Evolutionary conservation across 495 filamentous ascomycete genomes (phyloP), one percentile per base, ranked within the genome.

Genomic region (Aspergillus homomorphus): DNA sequence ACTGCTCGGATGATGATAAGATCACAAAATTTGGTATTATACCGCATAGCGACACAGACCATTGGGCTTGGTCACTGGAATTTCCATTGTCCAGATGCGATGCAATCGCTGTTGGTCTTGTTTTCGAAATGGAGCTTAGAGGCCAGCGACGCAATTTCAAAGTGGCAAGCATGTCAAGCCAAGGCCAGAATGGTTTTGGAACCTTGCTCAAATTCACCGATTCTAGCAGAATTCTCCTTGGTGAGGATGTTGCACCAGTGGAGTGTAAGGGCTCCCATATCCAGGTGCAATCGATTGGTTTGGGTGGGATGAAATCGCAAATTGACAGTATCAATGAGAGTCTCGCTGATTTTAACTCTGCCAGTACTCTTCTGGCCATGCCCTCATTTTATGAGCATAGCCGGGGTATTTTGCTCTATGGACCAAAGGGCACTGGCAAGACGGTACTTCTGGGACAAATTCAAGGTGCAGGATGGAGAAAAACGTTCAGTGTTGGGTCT

Each of bases 391-490:
- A 74, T 53, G 72, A 73, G 51, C 66, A 71, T 60, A 70, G 72
- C 60, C 71, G 81, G 42, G 80, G 85, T 28, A 82, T 94, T 49
- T 74, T 96, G 58, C 77, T 98, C 45, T 84, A 94, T 74, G 91
- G 94, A 45, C 83, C 89, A 51, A 84, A 89, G 62, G 88, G 94
- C 58, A 94, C 88, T 0, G 92, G 92, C 2, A 96, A 95, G 69
- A 86, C 84, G 16, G 74, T 87, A 57, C 74, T 96, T 15, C 71
- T 96, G 2, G 66, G 84, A 24, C 80, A 82, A 52, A 80, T 95
- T n/a, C 79, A 82, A 19, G 71, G 73, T n/a, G 81, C 84, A 9
- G 80, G 83, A 54, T 95, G 88, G 88, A 84, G 82, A 19, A 83
- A 80, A 56, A 80, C 89, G 6, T 80, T 87, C 51, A 77, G 73